Conservation (phyloP, 2,329 filamentous ascomycete genomes). For the Hymenoscyphus linearis region DNA sequence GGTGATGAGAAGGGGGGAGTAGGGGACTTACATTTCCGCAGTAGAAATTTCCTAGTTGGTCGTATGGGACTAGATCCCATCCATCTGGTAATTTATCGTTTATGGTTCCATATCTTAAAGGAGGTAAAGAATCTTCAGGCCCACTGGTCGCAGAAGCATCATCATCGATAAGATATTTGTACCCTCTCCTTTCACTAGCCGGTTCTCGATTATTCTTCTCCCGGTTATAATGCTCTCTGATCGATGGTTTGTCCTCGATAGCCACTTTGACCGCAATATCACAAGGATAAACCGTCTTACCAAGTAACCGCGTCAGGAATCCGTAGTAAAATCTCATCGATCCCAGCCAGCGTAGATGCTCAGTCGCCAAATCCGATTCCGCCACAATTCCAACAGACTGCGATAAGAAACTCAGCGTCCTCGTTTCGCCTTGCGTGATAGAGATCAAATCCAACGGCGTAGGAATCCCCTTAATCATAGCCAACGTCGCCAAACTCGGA, state of each 20-base stretch:
- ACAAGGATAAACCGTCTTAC: constrained; percentile 77
- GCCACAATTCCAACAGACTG: constrained; percentile 87
- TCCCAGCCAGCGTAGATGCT: constrained; percentile 92
- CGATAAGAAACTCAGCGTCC: constrained; percentile 81
- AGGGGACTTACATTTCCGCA: constrained; percentile 67
- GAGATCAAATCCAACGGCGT: constrained; percentile 82
- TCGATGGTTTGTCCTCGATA: constrained; percentile 65
- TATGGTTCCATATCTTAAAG: constrained; percentile 73
- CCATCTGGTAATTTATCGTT: constrained; percentile 68
- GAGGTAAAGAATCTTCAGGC: constrained; percentile 54
- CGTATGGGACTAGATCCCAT: constrained; percentile 69
- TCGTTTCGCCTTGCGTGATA: constrained; percentile 72
- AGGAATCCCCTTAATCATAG: constrained; percentile 80
- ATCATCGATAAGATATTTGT: constrained; percentile 29
- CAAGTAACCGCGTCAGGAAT: constrained; percentile 69
- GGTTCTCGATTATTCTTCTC: constrained; percentile 32
- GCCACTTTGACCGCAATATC: constrained; percentile 83
- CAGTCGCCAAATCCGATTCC: constrained; percentile 83
- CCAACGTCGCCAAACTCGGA: constrained; percentile 70
- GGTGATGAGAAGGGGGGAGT: not conserved
- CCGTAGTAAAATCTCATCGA: constrained; percentile 78
- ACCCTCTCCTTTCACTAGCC: constrained; percentile 26
- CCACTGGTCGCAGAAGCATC: constrained; percentile 30
- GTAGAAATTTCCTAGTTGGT: constrained; percentile 88
- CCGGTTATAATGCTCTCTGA: constrained; percentile 67